A percentile compares a stretch with the other conserved stretches of the same genome.
These are phyloP conservation scores for Cornus controversa DNA, from an alignment of 148 eudicot genomes.

Conservation along the genomic window DNA sequence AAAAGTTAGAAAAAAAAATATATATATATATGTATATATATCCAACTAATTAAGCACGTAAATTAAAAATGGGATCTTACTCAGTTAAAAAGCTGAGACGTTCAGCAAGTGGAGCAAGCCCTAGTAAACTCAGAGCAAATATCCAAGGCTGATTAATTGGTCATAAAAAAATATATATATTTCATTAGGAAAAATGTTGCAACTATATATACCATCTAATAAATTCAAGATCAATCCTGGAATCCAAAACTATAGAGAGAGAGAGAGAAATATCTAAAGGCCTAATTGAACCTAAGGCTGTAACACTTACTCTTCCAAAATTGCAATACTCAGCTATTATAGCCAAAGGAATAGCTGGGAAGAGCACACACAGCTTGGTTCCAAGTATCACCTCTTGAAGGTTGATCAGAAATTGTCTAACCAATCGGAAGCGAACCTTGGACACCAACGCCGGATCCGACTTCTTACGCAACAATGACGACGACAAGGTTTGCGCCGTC, in stretches of 20 bases:
- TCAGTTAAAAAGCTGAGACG: slow-evolving; percentile 77
- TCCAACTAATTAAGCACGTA: not conserved
- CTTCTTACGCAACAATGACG: slow-evolving; percentile 36
- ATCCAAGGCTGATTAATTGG: slow-evolving; percentile 33
- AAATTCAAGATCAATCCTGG: too few relatives aligned
- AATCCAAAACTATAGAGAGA: too few relatives aligned
- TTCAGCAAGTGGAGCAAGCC: slow-evolving; percentile 77
- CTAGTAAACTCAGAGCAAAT: slow-evolving; percentile 69
- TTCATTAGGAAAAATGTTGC: too few relatives aligned
- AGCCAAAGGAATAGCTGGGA: slow-evolving; percentile 66
- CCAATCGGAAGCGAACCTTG: slow-evolving; percentile 28
- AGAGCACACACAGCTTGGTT: slow-evolving; percentile 60
- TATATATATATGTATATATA: too few relatives aligned
- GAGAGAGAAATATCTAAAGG: too few relatives aligned
- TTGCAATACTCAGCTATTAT: slow-evolving; percentile 44
- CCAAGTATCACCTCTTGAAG: slow-evolving; percentile 59
- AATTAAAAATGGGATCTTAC: slow-evolving; percentile 41
- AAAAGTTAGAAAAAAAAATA: not conserved
- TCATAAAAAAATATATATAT: too few relatives aligned
- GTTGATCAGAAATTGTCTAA: slow-evolving; percentile 31
- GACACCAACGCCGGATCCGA: slow-evolving; percentile 30
- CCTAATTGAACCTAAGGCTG: not conserved
- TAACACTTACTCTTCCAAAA: slow-evolving; percentile 55
- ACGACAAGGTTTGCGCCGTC: slow-evolving; percentile 42
- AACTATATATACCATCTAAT: too few relatives aligned